phyloP scores from a whole-genome alignment of 192 early-diverging fungal genomes.

The Linderina pennispora region DNA sequence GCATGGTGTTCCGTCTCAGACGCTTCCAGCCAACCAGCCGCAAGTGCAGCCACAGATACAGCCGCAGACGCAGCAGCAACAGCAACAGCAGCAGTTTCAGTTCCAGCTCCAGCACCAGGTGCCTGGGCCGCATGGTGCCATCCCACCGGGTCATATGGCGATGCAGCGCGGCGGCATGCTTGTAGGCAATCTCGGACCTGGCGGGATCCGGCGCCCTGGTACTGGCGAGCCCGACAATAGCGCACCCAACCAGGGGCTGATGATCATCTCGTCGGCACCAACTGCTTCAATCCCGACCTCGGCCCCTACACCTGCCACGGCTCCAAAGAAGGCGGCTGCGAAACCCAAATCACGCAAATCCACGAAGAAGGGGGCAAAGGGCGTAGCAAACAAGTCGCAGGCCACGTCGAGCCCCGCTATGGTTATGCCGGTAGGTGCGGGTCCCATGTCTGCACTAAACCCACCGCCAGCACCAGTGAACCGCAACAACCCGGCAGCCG shows the following conservation, averaged over 20 bases:
- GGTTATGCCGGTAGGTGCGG: too few relatives aligned
- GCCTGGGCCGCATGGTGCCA: not conserved
- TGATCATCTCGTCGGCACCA: not conserved
- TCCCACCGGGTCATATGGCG: not conserved
- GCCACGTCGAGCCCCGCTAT: not conserved
- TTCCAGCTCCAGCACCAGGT: not conserved
- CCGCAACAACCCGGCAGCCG: not conserved
- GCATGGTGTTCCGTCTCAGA: too few relatives aligned
- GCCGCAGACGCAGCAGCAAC: not conserved
- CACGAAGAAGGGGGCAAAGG: conserved; percentile 20
- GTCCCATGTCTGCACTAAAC: too few relatives aligned
- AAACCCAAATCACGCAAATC: conserved; percentile 21
- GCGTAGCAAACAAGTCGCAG: not conserved
- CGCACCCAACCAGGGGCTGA: not conserved
- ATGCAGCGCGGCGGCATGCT: not conserved
- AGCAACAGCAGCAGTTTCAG: not conserved
- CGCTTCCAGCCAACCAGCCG: too few relatives aligned
- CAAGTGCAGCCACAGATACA: not conserved
- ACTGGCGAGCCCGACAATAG: too few relatives aligned
- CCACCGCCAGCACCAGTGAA: not conserved
- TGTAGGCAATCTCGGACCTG: too few relatives aligned
- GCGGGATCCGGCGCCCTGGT: too few relatives aligned
- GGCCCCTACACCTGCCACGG: conserved; percentile 8
- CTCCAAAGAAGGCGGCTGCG: conserved; percentile 14
- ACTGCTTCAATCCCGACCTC: conserved; percentile 1